Base-by-base conservation (phyloP, 495 filamentous ascomycete genomes). In the Aspergillus indologenus region DNA sequence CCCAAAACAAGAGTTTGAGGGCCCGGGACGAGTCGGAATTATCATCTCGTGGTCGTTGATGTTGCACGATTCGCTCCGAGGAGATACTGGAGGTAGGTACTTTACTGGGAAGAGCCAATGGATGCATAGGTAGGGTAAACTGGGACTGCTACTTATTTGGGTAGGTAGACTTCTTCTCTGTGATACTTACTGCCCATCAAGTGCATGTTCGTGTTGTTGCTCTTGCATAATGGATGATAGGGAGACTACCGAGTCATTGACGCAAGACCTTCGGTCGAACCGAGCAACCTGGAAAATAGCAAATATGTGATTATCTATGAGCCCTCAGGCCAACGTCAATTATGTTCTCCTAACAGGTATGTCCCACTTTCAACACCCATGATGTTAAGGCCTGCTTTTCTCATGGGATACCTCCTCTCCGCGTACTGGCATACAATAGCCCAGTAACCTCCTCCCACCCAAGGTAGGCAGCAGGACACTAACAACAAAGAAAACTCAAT, bases 321-420 rank as follows among this genome's bases (percentile, higher is more conserved):
- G 54, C 59, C 51, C 23, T 45, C 42, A 12, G 60, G 57, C 56
- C 50, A 58, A 61, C 60, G 61, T 66, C 55, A 44, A 67, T 64
- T 59, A 65, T 65, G 59, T 67, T 51, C 48, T 57, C 52, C 31
- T 54, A 48, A 47, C 56, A 61, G 53, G 51, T 65, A 61, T 51
- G 48, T 60, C 51, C 57, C 56, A 62, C 51, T 53, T 52, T 57
- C 15, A 60, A 62, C 34, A 23, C 49, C 55, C 56, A 54, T 62
- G 62, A 57, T 63, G n/a, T 31, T 44, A 67, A 67, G 65, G 62
- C 65, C 65, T n/a, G 65, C 65, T 67, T 54, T 62, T 62, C 23
- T 58, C 55, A 60, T 61, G 62, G 65, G 58, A 61, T 59, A 61
- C 55, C 64, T 64, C 17, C 61, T 40, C 40, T 14, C 34, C 51